These are phyloP conservation scores for Neurospora sp. DNA, from an alignment of 495 filamentous ascomycete species.

Conservation along the genomic window DNA sequence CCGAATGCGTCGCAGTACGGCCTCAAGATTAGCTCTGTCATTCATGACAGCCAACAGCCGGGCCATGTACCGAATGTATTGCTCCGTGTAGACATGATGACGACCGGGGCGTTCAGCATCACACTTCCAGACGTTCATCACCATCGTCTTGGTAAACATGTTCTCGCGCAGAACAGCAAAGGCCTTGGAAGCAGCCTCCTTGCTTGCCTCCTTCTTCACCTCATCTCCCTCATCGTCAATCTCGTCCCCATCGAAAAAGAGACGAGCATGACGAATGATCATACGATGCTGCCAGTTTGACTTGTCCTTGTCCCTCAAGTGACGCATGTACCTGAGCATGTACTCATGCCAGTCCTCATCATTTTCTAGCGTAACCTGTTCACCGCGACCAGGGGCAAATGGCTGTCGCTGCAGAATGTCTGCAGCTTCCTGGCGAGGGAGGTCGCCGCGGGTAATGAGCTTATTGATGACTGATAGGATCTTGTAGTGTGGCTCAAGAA, in stretches of 20 bases:
- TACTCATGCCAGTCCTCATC: constrained; percentile 64
- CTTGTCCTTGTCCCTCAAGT: constrained; percentile 78
- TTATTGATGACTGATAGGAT: constrained; percentile 82
- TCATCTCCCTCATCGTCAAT: constrained; percentile 14
- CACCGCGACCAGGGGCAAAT: constrained; percentile 28
- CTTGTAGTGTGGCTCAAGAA: constrained; percentile 95
- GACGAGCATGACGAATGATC: constrained; percentile 63
- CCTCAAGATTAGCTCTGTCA: constrained; percentile 71
- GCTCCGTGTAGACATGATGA: constrained; percentile 88
- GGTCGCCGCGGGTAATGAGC: constrained; percentile 46
- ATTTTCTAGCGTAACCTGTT: constrained; percentile 31
- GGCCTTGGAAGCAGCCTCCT: constrained; percentile 41
- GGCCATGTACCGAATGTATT: constrained; percentile 77
- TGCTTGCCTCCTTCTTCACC: constrained; percentile 12
- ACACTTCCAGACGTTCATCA: constrained; percentile 91
- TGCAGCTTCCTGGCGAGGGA: constrained; percentile 32
- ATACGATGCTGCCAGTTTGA: constrained; percentile 97
- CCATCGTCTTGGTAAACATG: constrained; percentile 92
- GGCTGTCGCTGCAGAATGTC: constrained; percentile 37
- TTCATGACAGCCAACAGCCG: constrained; percentile 61
- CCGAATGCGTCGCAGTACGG: constrained; percentile 68
- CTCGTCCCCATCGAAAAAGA: constrained; percentile 47
- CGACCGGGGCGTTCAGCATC: constrained; percentile 83
- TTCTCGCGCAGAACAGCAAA: constrained; percentile 70
- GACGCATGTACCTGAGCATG: constrained; percentile 59